A percentile compares a stretch with the other conserved stretches of the same genome.
These are phyloP conservation scores for Pseudocercospora cruenta DNA, from an alignment of 2,329 filamentous ascomycete species.

Conservation along the genomic window DNA sequence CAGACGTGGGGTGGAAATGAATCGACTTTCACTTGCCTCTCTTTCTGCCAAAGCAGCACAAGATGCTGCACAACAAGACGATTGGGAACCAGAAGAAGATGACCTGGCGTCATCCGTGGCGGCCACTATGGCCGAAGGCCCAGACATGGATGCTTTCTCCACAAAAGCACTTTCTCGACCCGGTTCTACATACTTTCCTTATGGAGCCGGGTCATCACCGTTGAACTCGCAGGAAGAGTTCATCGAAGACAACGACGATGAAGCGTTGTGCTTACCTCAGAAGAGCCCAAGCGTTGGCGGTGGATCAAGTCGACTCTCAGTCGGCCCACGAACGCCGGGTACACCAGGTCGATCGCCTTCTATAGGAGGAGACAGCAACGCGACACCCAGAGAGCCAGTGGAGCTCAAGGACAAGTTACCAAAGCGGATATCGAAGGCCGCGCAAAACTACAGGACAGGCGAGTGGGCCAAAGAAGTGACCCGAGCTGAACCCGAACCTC, in stretches of 20 bases:
- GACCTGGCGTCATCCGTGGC: conserved; percentile 30
- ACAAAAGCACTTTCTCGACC: conserved; percentile 21
- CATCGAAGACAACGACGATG: conserved; percentile 27
- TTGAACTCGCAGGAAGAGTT: conserved; percentile 14
- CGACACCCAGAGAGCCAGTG: conserved; percentile 5
- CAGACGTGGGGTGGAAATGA: conserved; percentile 11
- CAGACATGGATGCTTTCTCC: conserved; percentile 29
- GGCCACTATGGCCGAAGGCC: conserved; percentile 27
- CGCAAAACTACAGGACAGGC: conserved; percentile 84
- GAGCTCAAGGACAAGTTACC: conserved; percentile 66
- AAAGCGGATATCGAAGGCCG: conserved; percentile 72
- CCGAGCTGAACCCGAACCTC: conserved; percentile 68
- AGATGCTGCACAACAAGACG: conserved; percentile 42
- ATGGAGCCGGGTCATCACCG: conserved; percentile 4
- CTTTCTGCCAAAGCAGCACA: conserved; percentile 20
- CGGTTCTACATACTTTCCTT: conserved; percentile 20
- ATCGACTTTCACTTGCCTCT: conserved; percentile 22
- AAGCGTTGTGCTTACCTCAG: conserved; percentile 21
- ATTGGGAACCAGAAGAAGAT: conserved; percentile 19
- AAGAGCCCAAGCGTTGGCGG: conserved; percentile 14
- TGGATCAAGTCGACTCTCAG: conserved; percentile 1
- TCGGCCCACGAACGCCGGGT: conserved; percentile 14
- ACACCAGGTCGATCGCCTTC: conserved; percentile 10
- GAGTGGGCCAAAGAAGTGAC: conserved; percentile 94
- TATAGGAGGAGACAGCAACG: conserved; percentile 6